These are phyloP conservation scores for Ustilago loliicola DNA, from an alignment of 1,284 basidiomycete genomes.

Conservation along the genomic window DNA sequence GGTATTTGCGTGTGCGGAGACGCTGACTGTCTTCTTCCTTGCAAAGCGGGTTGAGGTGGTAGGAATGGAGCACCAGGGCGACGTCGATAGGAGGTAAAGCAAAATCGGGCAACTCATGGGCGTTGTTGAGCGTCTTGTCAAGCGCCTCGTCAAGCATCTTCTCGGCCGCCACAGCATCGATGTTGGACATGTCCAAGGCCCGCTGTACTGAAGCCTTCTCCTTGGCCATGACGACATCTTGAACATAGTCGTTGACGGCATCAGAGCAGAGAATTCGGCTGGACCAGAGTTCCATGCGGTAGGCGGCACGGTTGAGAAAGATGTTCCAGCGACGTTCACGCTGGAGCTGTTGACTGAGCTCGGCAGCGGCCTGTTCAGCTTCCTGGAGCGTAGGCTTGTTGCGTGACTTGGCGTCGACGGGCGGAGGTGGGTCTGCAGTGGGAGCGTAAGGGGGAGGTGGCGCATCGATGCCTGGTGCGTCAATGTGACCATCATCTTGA, in stretches of 20 bases:
- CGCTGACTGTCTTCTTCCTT: slow-evolving; percentile 40
- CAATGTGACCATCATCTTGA: slow-evolving; percentile 30
- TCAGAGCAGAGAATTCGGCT: slow-evolving; percentile 35
- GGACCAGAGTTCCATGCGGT: slow-evolving; percentile 56
- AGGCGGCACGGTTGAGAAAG: slow-evolving; percentile 53
- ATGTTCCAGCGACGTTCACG: slow-evolving; percentile 48
- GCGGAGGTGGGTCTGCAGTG: slow-evolving; percentile 24
- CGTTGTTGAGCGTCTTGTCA: background rate
- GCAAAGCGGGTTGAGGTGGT: slow-evolving; percentile 48
- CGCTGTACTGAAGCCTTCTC: too few species aligned
- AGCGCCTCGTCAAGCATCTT: background rate
- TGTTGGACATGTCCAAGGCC: background rate
- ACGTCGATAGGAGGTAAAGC: slow-evolving; percentile 60
- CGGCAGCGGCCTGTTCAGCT: slow-evolving; percentile 25
- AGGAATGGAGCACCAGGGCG: slow-evolving; percentile 56
- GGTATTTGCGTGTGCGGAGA: slow-evolving; percentile 20
- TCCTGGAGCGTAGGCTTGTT: slow-evolving; percentile 29
- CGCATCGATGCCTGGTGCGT: slow-evolving; percentile 45
- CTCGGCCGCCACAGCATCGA: background rate
- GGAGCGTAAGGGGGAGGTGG: slow-evolving; percentile 49
- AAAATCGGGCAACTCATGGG: slow-evolving; percentile 34
- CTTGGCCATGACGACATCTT: slow-evolving; percentile 1
- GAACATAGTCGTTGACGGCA: slow-evolving; percentile 9
- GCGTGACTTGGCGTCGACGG: slow-evolving; percentile 20
- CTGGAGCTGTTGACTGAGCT: slow-evolving; percentile 30